These are phyloP conservation scores for Graphium sp. DNA, from an alignment of 2,329 filamentous ascomycete genomes.

Conservation along the genomic window DNA sequence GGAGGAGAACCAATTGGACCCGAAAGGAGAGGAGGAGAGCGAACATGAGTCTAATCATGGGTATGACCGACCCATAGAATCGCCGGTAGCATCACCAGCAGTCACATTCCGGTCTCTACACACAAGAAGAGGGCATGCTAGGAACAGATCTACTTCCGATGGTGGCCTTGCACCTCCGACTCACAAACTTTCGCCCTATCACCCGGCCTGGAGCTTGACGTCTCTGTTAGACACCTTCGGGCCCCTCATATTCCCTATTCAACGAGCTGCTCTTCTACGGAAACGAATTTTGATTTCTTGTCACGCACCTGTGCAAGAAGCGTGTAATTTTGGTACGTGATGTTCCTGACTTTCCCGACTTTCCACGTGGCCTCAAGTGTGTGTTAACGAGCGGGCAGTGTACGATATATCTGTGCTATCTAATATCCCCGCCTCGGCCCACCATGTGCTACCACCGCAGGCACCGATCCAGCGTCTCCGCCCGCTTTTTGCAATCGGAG, in stretches of 20 bases:
- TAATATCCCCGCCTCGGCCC: slow-evolving; percentile 63
- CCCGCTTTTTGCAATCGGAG: slow-evolving; percentile 82
- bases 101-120: slow-evolving; percentile 20
- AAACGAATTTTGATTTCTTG: slow-evolving; percentile 80
- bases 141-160: slow-evolving; percentile 45
- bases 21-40: slow-evolving; percentile 1
- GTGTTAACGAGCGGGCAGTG: no score
- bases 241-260: slow-evolving; percentile 79
- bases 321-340: slow-evolving; percentile 71
- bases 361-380: no score
- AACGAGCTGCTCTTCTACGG: slow-evolving; percentile 70
- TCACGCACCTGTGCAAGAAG: slow-evolving; percentile 67
- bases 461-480: slow-evolving; percentile 49
- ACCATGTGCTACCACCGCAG: slow-evolving; percentile 48
- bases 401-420: slow-evolving; percentile 90
- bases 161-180: slow-evolving; percentile 39
- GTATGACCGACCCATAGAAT: no score
- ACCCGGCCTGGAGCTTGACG: slow-evolving; percentile 73
- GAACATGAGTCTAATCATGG: no score
- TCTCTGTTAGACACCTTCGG: slow-evolving; percentile 70
- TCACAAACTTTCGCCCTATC: slow-evolving; percentile 56
- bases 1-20: slow-evolving; percentile 20
- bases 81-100: slow-evolving; percentile 32
- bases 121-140: slow-evolving; percentile 24
- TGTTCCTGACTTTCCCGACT: no score